phyloP scores from a whole-genome alignment of 2,329 filamentous ascomycete species.

The Dryadomyces quercivorus region DNA sequence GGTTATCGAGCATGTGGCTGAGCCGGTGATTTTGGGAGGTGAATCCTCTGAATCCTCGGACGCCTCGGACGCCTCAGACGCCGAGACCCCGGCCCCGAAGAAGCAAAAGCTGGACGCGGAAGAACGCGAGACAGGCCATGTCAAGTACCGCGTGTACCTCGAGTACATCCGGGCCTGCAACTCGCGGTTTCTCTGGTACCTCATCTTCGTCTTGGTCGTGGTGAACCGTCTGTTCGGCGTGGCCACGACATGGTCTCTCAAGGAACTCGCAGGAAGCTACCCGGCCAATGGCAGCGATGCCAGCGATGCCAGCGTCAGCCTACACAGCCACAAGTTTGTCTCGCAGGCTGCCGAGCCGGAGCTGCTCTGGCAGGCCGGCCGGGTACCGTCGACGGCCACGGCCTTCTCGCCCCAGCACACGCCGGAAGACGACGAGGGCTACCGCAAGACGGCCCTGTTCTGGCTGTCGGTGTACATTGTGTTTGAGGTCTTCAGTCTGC shows the following conservation, averaged over 20 bases:
- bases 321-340: constrained; percentile 6
- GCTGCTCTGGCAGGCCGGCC: constrained; percentile 2
- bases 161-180: constrained; percentile 21
- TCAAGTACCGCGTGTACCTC: constrained; percentile 21
- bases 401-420: neutral
- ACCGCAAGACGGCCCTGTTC: constrained; percentile 13
- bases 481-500: constrained; percentile 15
- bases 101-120: constrained; percentile 15
- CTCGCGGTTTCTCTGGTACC: constrained; percentile 16
- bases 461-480: constrained; percentile 19
- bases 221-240: constrained; percentile 15
- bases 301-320: neutral
- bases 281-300: constrained; percentile 6
- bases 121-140: constrained; percentile 19
- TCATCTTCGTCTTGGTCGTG: constrained; percentile 16
- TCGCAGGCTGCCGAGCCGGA: constrained; percentile 6
- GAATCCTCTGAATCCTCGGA: too few relatives aligned
- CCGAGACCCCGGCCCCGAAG: too few relatives aligned
- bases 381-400: neutral
- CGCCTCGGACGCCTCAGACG: too few relatives aligned
- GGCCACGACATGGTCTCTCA: constrained; percentile 21
- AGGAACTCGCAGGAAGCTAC: constrained; percentile 19
- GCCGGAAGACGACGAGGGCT: constrained; percentile 1
- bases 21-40: too few relatives aligned
- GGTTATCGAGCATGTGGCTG: constrained; percentile 7